A percentile compares a stretch with the other conserved stretches of the same genome.
Evolutionary conservation across 2,329 filamentous ascomycete species (phyloP).

Genomic region (Metarhizium album): DNA sequence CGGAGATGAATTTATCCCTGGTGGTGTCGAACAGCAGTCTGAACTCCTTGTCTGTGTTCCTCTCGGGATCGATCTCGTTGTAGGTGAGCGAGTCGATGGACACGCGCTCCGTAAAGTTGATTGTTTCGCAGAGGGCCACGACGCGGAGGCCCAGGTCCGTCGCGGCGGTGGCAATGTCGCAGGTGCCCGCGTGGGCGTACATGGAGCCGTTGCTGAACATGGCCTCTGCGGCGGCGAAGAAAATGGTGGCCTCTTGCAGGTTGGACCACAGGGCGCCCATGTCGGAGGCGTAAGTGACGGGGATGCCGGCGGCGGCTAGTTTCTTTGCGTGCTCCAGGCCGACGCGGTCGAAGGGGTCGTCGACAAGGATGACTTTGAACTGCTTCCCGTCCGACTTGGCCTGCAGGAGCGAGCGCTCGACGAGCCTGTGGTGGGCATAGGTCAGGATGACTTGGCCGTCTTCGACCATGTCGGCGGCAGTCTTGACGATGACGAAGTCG

Average conservation of each 20-base stretch:
- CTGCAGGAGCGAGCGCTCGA: slow-evolving; percentile 69
- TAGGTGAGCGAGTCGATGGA: slow-evolving; percentile 86
- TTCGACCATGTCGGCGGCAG: slow-evolving; percentile 63
- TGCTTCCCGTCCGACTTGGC: slow-evolving; percentile 59
- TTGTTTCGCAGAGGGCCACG: slow-evolving; percentile 82
- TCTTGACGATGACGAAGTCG: slow-evolving; percentile 72
- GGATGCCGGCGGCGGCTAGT: slow-evolving; percentile 56
- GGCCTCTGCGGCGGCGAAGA: slow-evolving; percentile 83
- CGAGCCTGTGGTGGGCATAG: slow-evolving; percentile 75
- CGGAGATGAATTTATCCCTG: slow-evolving; percentile 72
- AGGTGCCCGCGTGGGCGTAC: slow-evolving; percentile 80
- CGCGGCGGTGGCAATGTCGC: slow-evolving; percentile 75
- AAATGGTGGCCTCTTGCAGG: slow-evolving; percentile 55
- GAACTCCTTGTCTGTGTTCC: slow-evolving; percentile 43
- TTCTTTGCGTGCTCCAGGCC: slow-evolving; percentile 54
- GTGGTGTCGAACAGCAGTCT: slow-evolving; percentile 86
- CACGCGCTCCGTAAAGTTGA: slow-evolving; percentile 84
- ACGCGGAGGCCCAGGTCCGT: slow-evolving; percentile 67
- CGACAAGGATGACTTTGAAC: slow-evolving; percentile 78
- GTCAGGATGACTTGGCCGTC: slow-evolving; percentile 77
- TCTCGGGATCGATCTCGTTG: slow-evolving; percentile 80
- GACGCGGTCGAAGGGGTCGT: slow-evolving; percentile 48
- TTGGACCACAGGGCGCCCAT: slow-evolving; percentile 66
- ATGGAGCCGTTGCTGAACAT: slow-evolving; percentile 93
- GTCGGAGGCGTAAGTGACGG: slow-evolving; percentile 69